phyloP scores from a whole-genome alignment of 2,329 filamentous ascomycete species.

The Neofusicoccum sp. region DNA sequence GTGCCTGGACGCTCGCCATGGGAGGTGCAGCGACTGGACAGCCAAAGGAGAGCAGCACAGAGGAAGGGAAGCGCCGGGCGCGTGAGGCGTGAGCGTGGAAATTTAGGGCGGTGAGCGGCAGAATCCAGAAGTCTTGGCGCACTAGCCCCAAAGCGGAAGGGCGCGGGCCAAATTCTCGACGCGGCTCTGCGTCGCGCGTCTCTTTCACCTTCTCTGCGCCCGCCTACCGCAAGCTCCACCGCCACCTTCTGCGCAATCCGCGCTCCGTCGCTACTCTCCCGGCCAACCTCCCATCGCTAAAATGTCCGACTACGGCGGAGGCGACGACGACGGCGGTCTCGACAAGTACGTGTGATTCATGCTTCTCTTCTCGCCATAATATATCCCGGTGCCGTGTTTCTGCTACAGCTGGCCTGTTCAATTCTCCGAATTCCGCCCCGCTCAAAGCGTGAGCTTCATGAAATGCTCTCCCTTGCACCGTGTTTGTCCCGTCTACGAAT shows the following conservation, averaged over 20 bases:
- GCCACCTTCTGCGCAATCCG: neutral
- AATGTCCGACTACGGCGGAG: conserved; percentile 50
- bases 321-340: conserved; percentile 35
- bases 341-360: conserved; percentile 18
- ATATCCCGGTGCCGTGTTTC: neutral
- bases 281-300: neutral
- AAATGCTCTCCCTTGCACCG: no score
- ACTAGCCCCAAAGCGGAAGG: neutral
- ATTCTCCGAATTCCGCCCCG: neutral
- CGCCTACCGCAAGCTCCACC: neutral
- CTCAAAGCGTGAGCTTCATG: no score
- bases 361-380: neutral
- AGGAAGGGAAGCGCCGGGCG: neutral
- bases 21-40: neutral
- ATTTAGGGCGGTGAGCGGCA: conserved; percentile 8
- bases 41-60: neutral
- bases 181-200: conserved; percentile 6
- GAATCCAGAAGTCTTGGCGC: neutral
- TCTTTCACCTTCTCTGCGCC: conserved; percentile 9
- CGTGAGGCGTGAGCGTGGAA: conserved; percentile 1
- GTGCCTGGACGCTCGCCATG: neutral
- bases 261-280: neutral
- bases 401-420: neutral
- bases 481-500: no score
- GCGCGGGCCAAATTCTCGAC: conserved; percentile 6